Evolutionary conservation across 306 rosid genomes (phyloP).

Genomic region (Corylus avellana): DNA sequence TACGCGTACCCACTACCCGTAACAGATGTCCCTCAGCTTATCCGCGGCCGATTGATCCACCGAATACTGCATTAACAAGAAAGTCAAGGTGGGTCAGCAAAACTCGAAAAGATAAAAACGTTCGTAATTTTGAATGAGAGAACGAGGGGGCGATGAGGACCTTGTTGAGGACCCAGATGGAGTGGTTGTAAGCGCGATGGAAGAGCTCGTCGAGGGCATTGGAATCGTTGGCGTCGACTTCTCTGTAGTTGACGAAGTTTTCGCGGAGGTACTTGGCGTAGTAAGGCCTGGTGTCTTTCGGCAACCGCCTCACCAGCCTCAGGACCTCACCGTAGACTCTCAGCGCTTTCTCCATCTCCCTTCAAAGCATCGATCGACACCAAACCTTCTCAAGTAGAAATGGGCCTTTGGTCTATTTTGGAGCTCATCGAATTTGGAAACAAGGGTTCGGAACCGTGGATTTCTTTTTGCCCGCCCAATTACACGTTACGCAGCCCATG

Average conservation of each 20-base stretch:
- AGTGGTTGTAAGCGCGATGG: slow-evolving; percentile 59
- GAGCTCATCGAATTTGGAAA: background rate
- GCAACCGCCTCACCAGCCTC: slow-evolving; percentile 56
- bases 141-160: slow-evolving; percentile 19
- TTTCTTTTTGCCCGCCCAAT: background rate
- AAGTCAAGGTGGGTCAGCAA: background rate
- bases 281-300: slow-evolving; percentile 55
- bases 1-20: background rate
- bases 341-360: slow-evolving; percentile 64
- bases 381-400: background rate
- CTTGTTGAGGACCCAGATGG: slow-evolving; percentile 86
- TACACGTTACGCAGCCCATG: background rate
- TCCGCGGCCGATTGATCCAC: slow-evolving; percentile 69
- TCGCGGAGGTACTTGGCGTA: slow-evolving; percentile 70
- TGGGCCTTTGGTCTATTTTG: background rate
- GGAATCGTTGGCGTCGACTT: slow-evolving; percentile 41
- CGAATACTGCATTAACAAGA: slow-evolving; percentile 54
- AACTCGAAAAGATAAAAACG: background rate
- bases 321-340: slow-evolving; percentile 71
- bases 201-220: slow-evolving; percentile 46
- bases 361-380: background rate
- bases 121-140: background rate
- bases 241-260: slow-evolving; percentile 65
- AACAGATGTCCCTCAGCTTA: slow-evolving; percentile 55
- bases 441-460: background rate